Base-by-base conservation (phyloP, 352 stramenopile species). In the Phytophthora quininea region DNA sequence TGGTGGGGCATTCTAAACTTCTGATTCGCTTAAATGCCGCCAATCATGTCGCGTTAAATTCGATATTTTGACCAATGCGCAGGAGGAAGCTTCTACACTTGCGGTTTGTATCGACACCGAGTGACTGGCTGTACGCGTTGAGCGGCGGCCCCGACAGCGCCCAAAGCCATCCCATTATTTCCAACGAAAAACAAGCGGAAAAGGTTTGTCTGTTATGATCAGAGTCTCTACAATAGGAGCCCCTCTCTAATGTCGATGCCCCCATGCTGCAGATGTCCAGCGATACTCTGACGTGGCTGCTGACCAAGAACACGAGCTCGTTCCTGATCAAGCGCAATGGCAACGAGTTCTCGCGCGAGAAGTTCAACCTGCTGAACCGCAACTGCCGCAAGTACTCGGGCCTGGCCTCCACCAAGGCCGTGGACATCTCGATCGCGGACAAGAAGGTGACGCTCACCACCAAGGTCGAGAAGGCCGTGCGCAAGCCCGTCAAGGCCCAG, bases 341-440 rank as follows among this genome's bases (percentile, higher is more conserved):
- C 77, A 88, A 85, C 65, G 88, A 96, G 76, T 98, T 98, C 69
- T 90, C 91, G 57, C 79, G 89, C 52, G 96, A 99, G 80, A 94
- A 93, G 79, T 97, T 96, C 74, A 99, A 99, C 89, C 74, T 99
- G 67, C 86, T 91, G 77, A 98, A 95, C 79, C 73, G 90, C 62
- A 98, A 98, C 78, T 95, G 80, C 71, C 96, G 92, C 91, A 99
- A 99, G 91, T 99, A 98, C 82, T 98, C 92, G 59, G 96, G 94
- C 63, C 51, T 99, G 62, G 95, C 96, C 62, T 97, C 96, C 73
- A 74, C 68, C 67, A 98, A 99, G 86, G 91, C 89, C 29, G 88
- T 97, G 50, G 92, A 97, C 79, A 88, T 99, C 51, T 85, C 84
- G 70, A 60, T 96, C 35, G 74, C 74, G n/a, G 85, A 96, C 79